A percentile compares a stretch with the other conserved stretches of the same genome.
These are phyloP conservation scores for Seiridium cupressi DNA, from an alignment of 2,329 filamentous ascomycete genomes.

Conservation along the genomic window DNA sequence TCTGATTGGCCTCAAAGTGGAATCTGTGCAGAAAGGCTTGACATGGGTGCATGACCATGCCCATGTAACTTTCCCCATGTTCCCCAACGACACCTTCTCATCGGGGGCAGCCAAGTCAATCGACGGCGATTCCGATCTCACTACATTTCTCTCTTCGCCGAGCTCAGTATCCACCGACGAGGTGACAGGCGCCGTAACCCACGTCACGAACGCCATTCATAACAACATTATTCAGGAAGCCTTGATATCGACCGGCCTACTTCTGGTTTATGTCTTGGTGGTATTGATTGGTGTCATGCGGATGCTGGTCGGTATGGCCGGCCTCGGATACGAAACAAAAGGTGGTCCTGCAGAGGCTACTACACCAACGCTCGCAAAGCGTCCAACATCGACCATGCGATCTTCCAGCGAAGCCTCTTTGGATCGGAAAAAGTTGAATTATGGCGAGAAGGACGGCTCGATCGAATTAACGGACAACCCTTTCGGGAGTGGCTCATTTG, in stretches of 20 bases:
- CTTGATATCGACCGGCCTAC: constrained; percentile 71
- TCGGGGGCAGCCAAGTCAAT: constrained; percentile 67
- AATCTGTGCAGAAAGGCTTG: constrained; percentile 80
- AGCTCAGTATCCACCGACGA: constrained; percentile 74
- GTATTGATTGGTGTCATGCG: constrained; percentile 72
- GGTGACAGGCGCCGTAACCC: constrained; percentile 71
- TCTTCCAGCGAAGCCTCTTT: not conserved
- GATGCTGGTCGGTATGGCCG: constrained; percentile 35
- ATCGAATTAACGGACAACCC: not conserved
- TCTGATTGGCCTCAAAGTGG: constrained; percentile 83
- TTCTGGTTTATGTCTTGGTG: constrained; percentile 76
- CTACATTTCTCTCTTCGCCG: constrained; percentile 75
- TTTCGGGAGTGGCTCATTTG: not conserved
- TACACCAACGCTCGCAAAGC: not conserved
- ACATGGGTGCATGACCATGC: constrained; percentile 92
- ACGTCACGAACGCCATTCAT: constrained; percentile 66
- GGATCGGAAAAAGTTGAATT: not conserved
- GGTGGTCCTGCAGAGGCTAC: not conserved
- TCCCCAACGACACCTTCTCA: constrained; percentile 81
- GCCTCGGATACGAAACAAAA: not conserved
- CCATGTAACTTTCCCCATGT: constrained; percentile 74
- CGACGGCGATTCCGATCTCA: constrained; percentile 56
- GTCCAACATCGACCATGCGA: not conserved
- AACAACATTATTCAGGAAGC: constrained; percentile 72
- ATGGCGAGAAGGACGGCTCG: not conserved